phyloP scores from a whole-genome alignment of 2,329 filamentous ascomycete genomes.

The Gyromitra esculenta region DNA sequence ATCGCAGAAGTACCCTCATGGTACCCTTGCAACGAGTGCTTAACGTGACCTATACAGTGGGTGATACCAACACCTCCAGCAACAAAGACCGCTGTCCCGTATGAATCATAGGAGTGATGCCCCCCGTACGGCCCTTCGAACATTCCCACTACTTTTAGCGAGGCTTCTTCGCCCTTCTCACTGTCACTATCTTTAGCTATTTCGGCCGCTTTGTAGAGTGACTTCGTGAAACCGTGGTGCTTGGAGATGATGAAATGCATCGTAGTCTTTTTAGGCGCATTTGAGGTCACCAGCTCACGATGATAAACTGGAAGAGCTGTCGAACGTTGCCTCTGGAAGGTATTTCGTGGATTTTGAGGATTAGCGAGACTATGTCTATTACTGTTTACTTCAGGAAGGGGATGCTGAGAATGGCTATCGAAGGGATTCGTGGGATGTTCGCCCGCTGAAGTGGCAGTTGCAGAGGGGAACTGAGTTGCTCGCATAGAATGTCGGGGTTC shows the following conservation, averaged over 20 bases:
- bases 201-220: conserved; percentile 76
- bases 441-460: conserved; percentile 7
- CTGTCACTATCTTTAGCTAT: conserved; percentile 66
- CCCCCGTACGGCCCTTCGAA: conserved; percentile 91
- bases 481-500: conserved; percentile 25
- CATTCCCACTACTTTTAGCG: conserved; percentile 59
- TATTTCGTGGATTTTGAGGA: conserved; percentile 74
- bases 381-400: conserved; percentile 13
- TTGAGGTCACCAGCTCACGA: conserved; percentile 33
- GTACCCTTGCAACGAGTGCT: conserved; percentile 76
- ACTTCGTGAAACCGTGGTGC: conserved; percentile 76
- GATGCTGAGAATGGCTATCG: conserved; percentile 21
- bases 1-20: conserved; percentile 78
- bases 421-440: conserved; percentile 19
- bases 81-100: conserved; percentile 89
- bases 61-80: conserved; percentile 95
- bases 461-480: conserved; percentile 1
- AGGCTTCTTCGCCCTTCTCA: conserved; percentile 56
- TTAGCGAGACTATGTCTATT: conserved; percentile 67
- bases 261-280: conserved; percentile 72
- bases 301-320: conserved; percentile 37
- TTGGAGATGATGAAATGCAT: conserved; percentile 79
- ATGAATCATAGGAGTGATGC: conserved; percentile 86
- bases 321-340: conserved; percentile 6
- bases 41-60: conserved; percentile 89